Evolutionary conservation across 2,329 filamentous ascomycete genomes (phyloP).

Genomic region (Harringtonia lauricola): DNA sequence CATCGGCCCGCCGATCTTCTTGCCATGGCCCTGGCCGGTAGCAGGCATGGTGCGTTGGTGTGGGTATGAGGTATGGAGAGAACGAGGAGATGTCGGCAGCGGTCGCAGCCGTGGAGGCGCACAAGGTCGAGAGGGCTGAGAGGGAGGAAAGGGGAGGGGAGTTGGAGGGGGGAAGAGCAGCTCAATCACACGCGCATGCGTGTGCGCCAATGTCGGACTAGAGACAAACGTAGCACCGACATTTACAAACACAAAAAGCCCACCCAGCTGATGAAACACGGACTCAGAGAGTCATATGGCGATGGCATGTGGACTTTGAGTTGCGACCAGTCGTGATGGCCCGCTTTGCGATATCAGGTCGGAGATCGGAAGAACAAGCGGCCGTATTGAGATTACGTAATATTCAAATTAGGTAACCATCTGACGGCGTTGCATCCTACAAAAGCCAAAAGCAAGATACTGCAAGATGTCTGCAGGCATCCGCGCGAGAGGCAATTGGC

Average conservation of each 20-base stretch:
- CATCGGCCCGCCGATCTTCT: conserved; percentile 51
- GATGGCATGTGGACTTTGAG: not conserved
- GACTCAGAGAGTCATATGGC: not conserved
- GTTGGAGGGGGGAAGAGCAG: not conserved
- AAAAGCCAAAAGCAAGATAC: too few relatives aligned
- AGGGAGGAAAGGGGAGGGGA: not conserved
- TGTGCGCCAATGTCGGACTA: not conserved
- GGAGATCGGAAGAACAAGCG: not conserved
- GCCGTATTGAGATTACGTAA: not conserved
- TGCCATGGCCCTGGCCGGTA: conserved; percentile 48
- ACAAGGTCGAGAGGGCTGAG: not conserved
- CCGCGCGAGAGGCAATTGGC: too few relatives aligned
- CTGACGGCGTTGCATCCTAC: too few relatives aligned
- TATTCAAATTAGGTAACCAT: too few relatives aligned
- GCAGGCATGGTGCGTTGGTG: conserved; percentile 42
- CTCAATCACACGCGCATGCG: not conserved
- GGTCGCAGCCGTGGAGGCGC: not conserved
- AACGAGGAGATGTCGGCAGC: not conserved
- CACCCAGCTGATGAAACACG: not conserved
- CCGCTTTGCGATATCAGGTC: not conserved
- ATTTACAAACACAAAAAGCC: not conserved
- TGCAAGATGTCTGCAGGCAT: too few relatives aligned
- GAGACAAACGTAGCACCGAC: not conserved
- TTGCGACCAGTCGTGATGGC: too few relatives aligned
- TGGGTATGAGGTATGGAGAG: not conserved